A percentile compares a stretch with the other conserved stretches of the same genome.
Evolutionary conservation across 2,329 filamentous ascomycete species (phyloP).

Genomic region (Monilinia polystroma): DNA sequence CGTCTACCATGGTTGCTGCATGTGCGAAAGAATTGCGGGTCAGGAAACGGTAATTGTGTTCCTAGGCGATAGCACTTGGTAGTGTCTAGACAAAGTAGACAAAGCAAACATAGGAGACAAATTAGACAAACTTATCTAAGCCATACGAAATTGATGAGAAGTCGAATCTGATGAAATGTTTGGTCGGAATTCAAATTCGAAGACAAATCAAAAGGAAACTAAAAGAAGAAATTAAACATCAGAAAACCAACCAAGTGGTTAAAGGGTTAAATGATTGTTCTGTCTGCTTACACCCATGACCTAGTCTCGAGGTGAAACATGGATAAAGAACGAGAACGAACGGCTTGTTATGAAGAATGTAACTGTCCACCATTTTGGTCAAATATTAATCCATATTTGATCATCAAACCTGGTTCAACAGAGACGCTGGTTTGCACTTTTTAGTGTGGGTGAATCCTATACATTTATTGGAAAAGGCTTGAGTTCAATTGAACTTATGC

Average conservation of each 20-base stretch:
- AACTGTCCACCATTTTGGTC: slow-evolving; percentile 16
- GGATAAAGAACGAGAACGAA: slow-evolving; percentile 14
- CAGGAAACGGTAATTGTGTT: slow-evolving; percentile 2
- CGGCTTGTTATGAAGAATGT: slow-evolving; percentile 18
- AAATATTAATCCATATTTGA: slow-evolving; percentile 12
- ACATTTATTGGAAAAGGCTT: slow-evolving; percentile 22
- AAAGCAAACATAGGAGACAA: slow-evolving; percentile 4
- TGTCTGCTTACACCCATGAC: slow-evolving; percentile 18
- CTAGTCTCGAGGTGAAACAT: slow-evolving; percentile 16
- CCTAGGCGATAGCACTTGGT: slow-evolving; percentile 6
- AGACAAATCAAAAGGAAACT: background rate
- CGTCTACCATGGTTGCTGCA: slow-evolving; percentile 14
- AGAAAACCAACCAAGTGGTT: slow-evolving; percentile 1
- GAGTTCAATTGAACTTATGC: slow-evolving; percentile 20
- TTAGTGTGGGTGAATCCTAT: slow-evolving; percentile 21
- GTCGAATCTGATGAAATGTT: background rate
- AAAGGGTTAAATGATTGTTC: slow-evolving; percentile 6
- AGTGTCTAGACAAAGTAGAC: slow-evolving; percentile 7
- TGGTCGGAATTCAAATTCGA: background rate
- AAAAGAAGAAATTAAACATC: slow-evolving; percentile 1
- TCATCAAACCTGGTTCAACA: slow-evolving; percentile 13
- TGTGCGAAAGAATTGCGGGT: slow-evolving; percentile 12
- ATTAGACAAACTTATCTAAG: slow-evolving; percentile 18
- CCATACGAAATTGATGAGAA: background rate
- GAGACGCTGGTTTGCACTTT: slow-evolving; percentile 11